Evolutionary conservation across 2,329 filamentous ascomycete species (phyloP), one percentile per base, ranked within the genome.

Genomic region (Cercospora nicotianae): DNA sequence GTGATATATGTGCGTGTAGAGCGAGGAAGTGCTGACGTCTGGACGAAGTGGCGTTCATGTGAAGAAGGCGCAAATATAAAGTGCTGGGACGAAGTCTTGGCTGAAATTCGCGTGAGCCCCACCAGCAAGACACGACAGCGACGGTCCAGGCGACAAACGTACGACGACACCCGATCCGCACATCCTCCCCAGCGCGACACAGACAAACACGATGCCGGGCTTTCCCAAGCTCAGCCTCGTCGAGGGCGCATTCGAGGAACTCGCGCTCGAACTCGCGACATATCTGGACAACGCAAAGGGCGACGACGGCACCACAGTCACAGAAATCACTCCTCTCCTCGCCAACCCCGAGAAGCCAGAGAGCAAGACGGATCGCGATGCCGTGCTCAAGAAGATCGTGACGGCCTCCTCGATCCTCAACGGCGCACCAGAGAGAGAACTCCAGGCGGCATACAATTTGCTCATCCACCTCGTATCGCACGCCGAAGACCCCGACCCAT

Each of bases 391-490:
- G 85, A 94, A 93, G 86, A 86, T 99, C 72, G 92, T 98, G 69
- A 88, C 90, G 73, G 91, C 91, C 67, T 93, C 92, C 63, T 82
- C 87, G 63, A 87, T 87, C 61, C 85, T 99, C 79, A 96, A 94
- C 82, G 87, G 87, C 71, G 92, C 93, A 65, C 92, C 94, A 67
- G 95, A 99, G 86, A 96, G 95, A 87, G 94, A 98, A 82, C 95
- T 97, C 80, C 94, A 93, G 69, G 91, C 94, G 68, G 93, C 94
- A 69, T 97, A 97, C 84, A 98, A 99, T 84, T 90, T 98, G 75
- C 90, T 99, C 80, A 90, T 98, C 78, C 92, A 97, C 84, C 90
- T 99, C 69, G 89, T 96, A 74, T 87, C 93, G 76, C 92, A 96
- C 83, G 92, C 93, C 68, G 88, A 91, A 75, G 92, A 94, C 75